Percentiles rank a stretch among this genome's conserved stretches.
phyloP scores from a whole-genome alignment of 306 rosid species.

The Clitoria ternatea region DNA sequence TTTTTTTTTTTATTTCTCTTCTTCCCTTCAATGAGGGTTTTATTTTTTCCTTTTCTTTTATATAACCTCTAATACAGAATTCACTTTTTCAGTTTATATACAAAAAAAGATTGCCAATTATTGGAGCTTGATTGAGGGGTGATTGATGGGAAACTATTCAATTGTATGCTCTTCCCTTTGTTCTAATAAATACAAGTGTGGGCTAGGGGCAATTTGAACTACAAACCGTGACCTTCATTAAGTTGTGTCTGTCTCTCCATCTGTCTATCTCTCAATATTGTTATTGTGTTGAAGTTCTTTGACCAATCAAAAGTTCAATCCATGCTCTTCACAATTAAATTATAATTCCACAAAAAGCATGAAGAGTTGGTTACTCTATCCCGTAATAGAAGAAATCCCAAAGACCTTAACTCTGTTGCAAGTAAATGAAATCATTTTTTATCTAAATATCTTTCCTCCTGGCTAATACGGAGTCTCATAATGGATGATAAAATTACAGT shows the following conservation, averaged over 20 bases:
- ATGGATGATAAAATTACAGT: background rate
- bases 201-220: background rate
- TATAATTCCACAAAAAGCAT: background rate
- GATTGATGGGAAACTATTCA: background rate
- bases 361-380: background rate
- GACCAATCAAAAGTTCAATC: background rate
- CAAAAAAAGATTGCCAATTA: background rate
- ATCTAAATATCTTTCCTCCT: background rate
- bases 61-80: background rate
- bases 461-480: background rate
- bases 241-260: background rate
- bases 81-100: background rate
- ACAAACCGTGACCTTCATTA: background rate
- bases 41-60: background rate
- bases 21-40: background rate
- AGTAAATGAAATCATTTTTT: background rate
- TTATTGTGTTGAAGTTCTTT: background rate
- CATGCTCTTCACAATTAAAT: background rate
- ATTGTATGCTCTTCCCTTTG: background rate
- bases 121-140: background rate
- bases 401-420: background rate
- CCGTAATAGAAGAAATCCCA: background rate
- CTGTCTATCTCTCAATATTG: background rate
- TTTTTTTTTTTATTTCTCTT: background rate
- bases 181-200: background rate